Evolutionary conservation across 2,329 filamentous ascomycete species (phyloP).

Genomic region (Nemania serpens): DNA sequence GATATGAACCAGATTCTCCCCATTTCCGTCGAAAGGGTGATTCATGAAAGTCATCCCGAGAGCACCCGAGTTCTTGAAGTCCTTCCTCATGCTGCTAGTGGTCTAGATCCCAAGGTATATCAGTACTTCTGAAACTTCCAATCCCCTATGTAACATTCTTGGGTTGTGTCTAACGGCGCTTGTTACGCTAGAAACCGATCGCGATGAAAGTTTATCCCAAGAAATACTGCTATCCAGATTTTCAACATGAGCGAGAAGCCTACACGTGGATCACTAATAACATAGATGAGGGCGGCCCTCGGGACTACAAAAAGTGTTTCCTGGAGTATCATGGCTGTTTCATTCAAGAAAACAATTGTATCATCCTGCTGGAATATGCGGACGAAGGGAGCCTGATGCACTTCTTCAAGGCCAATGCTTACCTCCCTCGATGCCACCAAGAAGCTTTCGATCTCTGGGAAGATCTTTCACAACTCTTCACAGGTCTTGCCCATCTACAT

Average conservation of each 20-base stretch:
- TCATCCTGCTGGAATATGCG: conserved; percentile 12
- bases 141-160: neutral
- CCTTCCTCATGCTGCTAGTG: conserved; percentile 2
- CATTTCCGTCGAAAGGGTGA: neutral
- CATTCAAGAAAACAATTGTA: conserved; percentile 4
- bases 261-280: conserved; percentile 2
- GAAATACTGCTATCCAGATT: neutral
- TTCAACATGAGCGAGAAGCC: neutral
- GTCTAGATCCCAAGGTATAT: neutral
- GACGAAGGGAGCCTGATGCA: conserved; percentile 5
- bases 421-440: neutral
- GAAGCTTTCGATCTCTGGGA: conserved; percentile 5
- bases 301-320: neutral
- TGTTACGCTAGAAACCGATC: neutral
- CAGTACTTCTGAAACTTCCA: neutral
- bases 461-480: neutral
- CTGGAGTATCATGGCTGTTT: conserved; percentile 4
- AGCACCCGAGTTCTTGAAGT: neutral
- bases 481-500: neutral
- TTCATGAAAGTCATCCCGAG: too few relatives aligned
- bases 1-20: neutral
- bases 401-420: neutral
- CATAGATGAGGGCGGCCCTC: neutral
- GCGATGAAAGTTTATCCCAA: neutral
- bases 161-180: neutral